Evolutionary conservation across 257 asterid genomes (phyloP).

Genomic region (Ilex asprella): DNA sequence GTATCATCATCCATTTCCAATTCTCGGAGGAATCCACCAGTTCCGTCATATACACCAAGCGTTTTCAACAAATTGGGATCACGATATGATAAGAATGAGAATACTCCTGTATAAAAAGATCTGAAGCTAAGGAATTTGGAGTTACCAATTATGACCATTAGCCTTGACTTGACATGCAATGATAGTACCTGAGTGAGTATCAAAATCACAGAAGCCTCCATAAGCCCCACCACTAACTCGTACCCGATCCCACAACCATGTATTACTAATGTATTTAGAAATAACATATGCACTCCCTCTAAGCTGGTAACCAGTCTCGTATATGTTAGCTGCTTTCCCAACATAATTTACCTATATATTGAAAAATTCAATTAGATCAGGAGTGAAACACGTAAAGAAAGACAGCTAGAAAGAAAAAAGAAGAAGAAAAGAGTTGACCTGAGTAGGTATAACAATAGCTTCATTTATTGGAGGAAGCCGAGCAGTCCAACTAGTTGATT

Average conservation of each 20-base stretch:
- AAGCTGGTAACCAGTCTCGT: constrained; percentile 81
- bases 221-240: constrained; percentile 99
- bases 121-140: constrained; percentile 12
- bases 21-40: constrained; percentile 73
- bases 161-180: constrained; percentile 7
- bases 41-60: constrained; percentile 82
- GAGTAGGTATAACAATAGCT: constrained; percentile 94
- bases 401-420: constrained; percentile 1
- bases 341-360: constrained; percentile 80
- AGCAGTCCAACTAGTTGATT: constrained; percentile 52
- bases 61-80: constrained; percentile 97
- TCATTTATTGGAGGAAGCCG: constrained; percentile 70
- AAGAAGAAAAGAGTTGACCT: constrained; percentile 39
- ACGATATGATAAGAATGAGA: constrained; percentile 89
- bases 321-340: constrained; percentile 95
- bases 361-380: constrained; percentile 12
- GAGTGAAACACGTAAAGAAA: constrained; percentile 3
- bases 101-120: constrained; percentile 58
- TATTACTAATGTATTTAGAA: constrained; percentile 67
- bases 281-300: constrained; percentile 92
- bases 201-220: constrained; percentile 97
- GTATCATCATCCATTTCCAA: constrained; percentile 87
- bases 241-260: constrained; percentile 99
- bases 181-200: constrained; percentile 78
- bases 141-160: constrained; percentile 1